Base-by-base conservation (phyloP, 139 green algal species). In the Chlamydomonas schloesseri region DNA sequence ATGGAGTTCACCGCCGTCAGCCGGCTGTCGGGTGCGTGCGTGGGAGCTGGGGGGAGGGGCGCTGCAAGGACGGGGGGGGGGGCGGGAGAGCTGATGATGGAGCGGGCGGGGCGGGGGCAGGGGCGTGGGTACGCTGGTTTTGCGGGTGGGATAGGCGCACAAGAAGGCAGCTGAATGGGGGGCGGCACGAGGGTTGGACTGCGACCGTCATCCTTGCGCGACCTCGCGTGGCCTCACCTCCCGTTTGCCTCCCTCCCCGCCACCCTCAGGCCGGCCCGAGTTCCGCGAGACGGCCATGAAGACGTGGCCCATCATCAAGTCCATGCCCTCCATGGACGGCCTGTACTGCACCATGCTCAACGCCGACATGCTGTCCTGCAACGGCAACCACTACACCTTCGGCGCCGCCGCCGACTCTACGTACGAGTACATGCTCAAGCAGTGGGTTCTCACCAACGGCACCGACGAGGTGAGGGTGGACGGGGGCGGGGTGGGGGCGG, bases 341-440 rank as follows among this genome's bases (percentile, higher is more conserved):
- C 84, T 98, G n/a, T 94, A 96, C 77, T 91, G 92, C 69, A 93
- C 93, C 37, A 92, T 88, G 6, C 87, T 93, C 4, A 69, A 90
- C 36, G 89, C 68, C 34, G 81, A 90, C 37, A 85, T n/a, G 42
- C 17, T 83, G 50, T 70, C 36, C 42, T 94, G 77, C 81, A 24
- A 53, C 33, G 57, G 75, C 57, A 70, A 83, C 26, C 81, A 91
- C 33, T 88, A 87, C 74, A 83, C 78, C 31, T 83, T 88, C 33
- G 88, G 88, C 24, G 71, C 83, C 8, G 65, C 83, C 5, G 88
- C 88, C 5, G 88, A 91, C 78, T 83, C 55, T 67, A 62, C 72
- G 31, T 91, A 91, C 78, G 95, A 98, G 91, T 98, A 98, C 90
- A 95, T 98, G 83, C 88, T 98, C 28, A 98, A 98, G 91, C 89